Percentiles rank a stretch among this genome's conserved stretches.
These are phyloP conservation scores for Hymenoscyphus salicellus DNA, from an alignment of 2,329 filamentous ascomycete species.

Conservation along the genomic window DNA sequence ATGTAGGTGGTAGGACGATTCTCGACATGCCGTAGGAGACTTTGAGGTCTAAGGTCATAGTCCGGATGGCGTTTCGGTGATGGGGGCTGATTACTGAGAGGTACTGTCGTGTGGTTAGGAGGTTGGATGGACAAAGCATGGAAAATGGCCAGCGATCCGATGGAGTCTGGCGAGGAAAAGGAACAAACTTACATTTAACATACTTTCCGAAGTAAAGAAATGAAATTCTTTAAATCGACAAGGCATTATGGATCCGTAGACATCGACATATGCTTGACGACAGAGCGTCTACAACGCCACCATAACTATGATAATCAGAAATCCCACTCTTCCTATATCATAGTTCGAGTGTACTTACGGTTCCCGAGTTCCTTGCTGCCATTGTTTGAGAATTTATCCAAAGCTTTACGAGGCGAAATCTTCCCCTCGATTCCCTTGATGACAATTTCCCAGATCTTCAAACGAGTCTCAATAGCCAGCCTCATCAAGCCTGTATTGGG, in stretches of 20 bases:
- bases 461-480: neutral
- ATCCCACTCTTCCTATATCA: neutral
- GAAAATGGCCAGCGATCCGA: too few relatives aligned
- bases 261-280: conserved; percentile 1
- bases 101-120: neutral
- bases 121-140: too few relatives aligned
- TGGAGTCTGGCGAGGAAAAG: neutral
- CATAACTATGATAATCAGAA: neutral
- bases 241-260: neutral
- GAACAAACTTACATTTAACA: neutral
- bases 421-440: neutral
- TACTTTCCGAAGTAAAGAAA: neutral
- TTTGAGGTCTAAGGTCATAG: neutral
- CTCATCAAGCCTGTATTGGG: neutral
- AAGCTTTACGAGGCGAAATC: neutral
- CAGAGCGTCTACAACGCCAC: neutral
- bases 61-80: neutral
- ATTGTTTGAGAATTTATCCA: neutral
- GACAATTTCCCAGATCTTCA: neutral
- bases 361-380: neutral
- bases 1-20: neutral
- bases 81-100: neutral
- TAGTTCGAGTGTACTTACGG: neutral
- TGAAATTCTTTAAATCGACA: neutral
- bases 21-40: neutral